Conservation (phyloP, 2,329 filamentous ascomycete species). For the Sclerotinia borealis region DNA sequence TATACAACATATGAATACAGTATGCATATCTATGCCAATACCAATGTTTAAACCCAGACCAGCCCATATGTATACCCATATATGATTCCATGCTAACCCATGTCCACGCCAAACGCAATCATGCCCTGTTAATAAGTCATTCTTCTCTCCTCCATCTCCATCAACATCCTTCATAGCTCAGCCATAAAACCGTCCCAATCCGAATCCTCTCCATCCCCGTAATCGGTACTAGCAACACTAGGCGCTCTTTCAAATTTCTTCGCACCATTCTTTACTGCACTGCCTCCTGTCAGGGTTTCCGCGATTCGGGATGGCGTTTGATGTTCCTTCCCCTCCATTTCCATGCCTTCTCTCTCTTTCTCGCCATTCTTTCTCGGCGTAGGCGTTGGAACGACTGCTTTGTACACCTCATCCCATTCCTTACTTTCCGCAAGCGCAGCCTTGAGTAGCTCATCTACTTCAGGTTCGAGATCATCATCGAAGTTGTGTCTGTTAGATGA, state of each 20-base stretch:
- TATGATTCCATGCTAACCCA: not conserved
- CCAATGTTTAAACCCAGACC: not conserved
- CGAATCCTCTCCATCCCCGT: conserved; percentile 22
- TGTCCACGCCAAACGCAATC: not conserved
- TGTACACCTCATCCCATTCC: not conserved
- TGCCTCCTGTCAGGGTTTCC: not conserved
- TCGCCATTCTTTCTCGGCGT: not conserved
- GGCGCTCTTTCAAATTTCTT: conserved; percentile 15
- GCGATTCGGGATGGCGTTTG: not conserved
- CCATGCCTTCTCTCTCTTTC: too few species aligned
- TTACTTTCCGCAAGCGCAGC: not conserved
- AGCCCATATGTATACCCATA: not conserved
- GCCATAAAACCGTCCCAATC: not conserved
- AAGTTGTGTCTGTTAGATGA: not conserved
- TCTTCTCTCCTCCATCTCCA: too few species aligned
- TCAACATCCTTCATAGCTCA: not conserved
- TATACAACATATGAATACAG: not conserved
- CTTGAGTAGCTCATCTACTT: not conserved
- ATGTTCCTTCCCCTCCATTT: not conserved
- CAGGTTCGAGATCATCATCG: not conserved
- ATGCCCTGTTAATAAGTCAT: not conserved
- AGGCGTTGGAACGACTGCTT: not conserved
- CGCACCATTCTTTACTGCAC: not conserved
- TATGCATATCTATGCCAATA: not conserved
- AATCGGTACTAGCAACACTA: conserved; percentile 25